A percentile compares a stretch with the other conserved stretches of the same genome.
These are phyloP conservation scores for Breynia disticha DNA, from an alignment of 441 rosid genomes.

Conservation along the genomic window DNA sequence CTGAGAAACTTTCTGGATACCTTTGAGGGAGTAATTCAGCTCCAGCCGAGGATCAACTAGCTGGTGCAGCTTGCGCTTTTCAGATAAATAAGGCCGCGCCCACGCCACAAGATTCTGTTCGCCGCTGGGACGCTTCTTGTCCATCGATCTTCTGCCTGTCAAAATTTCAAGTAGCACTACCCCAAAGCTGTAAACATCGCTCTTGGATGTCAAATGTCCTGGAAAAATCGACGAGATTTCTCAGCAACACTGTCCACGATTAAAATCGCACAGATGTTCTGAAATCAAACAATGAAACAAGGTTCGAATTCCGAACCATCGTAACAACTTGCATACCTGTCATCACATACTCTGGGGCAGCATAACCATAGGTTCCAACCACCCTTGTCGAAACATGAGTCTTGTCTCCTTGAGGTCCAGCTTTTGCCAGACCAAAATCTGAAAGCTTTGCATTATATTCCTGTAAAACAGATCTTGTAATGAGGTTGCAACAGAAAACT, in stretches of 20 bases:
- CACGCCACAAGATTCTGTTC: constrained; percentile 56
- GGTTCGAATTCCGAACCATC: constrained; percentile 3
- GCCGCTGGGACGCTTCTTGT: constrained; percentile 44
- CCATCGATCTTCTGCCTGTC: constrained; percentile 67
- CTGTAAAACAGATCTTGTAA: constrained; percentile 23
- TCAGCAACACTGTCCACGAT: no score
- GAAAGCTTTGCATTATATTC: constrained; percentile 88
- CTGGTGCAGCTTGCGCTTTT: constrained; percentile 40
- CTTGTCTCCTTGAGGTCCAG: constrained; percentile 96
- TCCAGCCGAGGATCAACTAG: constrained; percentile 29
- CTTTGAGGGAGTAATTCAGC: constrained; percentile 66
- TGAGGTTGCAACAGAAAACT: neutral
- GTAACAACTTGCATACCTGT: constrained; percentile 42
- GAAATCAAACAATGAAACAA: no score
- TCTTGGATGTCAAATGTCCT: constrained; percentile 75
- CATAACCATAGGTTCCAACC: constrained; percentile 95
- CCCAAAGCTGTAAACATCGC: constrained; percentile 89
- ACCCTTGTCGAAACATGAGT: constrained; percentile 96
- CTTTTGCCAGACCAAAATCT: constrained; percentile 95
- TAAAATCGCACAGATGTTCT: no score
- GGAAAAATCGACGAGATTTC: neutral
- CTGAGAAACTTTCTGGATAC: constrained; percentile 56
- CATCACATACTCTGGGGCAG: constrained; percentile 96
- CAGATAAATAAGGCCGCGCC: constrained; percentile 39
- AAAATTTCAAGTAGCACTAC: constrained; percentile 77